Evolutionary conservation across 352 stramenopile genomes (phyloP).

Genomic region (Phytophthora quininea): DNA sequence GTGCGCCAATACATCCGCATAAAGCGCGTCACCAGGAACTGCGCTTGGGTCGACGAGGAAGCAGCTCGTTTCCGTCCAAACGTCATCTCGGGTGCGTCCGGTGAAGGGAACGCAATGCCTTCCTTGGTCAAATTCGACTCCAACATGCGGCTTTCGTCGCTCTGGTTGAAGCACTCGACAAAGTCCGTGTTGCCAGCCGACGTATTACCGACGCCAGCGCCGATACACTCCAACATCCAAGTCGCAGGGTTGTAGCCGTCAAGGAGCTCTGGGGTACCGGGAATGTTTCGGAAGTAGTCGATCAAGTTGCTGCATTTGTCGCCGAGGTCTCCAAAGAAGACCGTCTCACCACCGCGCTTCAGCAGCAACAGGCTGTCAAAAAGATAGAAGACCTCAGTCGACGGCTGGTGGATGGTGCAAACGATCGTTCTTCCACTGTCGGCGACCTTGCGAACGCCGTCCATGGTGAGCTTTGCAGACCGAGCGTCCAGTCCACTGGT

Average conservation of each 20-base stretch:
- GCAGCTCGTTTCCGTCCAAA: slow-evolving; percentile 46
- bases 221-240: slow-evolving; percentile 51
- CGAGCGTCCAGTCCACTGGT: slow-evolving; percentile 87
- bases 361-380: slow-evolving; percentile 85
- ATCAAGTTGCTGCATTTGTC: slow-evolving; percentile 47
- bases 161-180: slow-evolving; percentile 33
- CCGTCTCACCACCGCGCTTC: slow-evolving; percentile 78
- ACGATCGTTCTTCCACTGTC: slow-evolving; percentile 72
- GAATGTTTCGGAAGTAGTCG: slow-evolving; percentile 67
- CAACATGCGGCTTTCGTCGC: slow-evolving; percentile 31
- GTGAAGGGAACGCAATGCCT: slow-evolving; percentile 35
- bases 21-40: slow-evolving; percentile 47
- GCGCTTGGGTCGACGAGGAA: slow-evolving; percentile 24
- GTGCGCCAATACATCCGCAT: slow-evolving; percentile 81
- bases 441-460: slow-evolving; percentile 86
- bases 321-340: slow-evolving; percentile 82
- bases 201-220: slow-evolving; percentile 37
- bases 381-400: slow-evolving; percentile 33
- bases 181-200: slow-evolving; percentile 30
- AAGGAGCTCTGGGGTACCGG: slow-evolving; percentile 46
- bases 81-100: slow-evolving; percentile 34
- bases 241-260: slow-evolving; percentile 55
- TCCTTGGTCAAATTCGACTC: slow-evolving; percentile 40
- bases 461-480: slow-evolving; percentile 83
- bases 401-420: slow-evolving; percentile 80